Conservation (phyloP, 2,329 filamentous ascomycete genomes). For the Xylariaceae sp. region DNA sequence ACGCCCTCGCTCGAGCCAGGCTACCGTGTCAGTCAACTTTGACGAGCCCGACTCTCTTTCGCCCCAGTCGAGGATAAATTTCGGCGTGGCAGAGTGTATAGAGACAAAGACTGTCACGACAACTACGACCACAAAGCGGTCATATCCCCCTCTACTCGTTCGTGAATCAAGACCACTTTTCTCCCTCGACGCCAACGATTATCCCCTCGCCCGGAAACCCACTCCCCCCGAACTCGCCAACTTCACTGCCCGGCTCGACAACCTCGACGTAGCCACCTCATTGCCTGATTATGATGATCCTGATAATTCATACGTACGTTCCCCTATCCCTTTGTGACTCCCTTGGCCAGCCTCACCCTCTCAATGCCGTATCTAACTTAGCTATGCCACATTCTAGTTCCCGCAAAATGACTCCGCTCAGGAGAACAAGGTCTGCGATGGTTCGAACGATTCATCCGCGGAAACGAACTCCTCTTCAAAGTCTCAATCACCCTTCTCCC, state of each 20-base stretch:
- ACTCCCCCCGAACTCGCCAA: conserved; percentile 74
- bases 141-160: conserved; percentile 78
- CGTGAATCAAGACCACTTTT: conserved; percentile 64
- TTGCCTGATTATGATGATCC: conserved; percentile 22
- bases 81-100: conserved; percentile 59
- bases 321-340: conserved; percentile 1
- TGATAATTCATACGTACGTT: conserved; percentile 23
- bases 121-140: conserved; percentile 81
- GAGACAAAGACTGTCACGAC: conserved; percentile 76
- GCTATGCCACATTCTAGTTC: conserved; percentile 23
- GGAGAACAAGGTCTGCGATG: conserved; percentile 30
- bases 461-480: conserved; percentile 27
- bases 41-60: conserved; percentile 37
- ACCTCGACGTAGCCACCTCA: conserved; percentile 47
- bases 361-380: conserved; percentile 18
- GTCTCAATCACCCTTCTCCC: conserved; percentile 22
- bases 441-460: conserved; percentile 30
- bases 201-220: conserved; percentile 76
- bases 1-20: conserved; percentile 37
- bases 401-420: conserved; percentile 25
- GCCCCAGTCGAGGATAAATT: conserved; percentile 42
- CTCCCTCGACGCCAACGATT: conserved; percentile 79
- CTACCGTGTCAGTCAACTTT: conserved; percentile 43
- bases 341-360: conserved; percentile 1
- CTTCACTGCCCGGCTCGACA: conserved; percentile 66